Conservation (phyloP, 176 grass and related monocot genomes). For the Bonia amplexicaulis region DNA sequence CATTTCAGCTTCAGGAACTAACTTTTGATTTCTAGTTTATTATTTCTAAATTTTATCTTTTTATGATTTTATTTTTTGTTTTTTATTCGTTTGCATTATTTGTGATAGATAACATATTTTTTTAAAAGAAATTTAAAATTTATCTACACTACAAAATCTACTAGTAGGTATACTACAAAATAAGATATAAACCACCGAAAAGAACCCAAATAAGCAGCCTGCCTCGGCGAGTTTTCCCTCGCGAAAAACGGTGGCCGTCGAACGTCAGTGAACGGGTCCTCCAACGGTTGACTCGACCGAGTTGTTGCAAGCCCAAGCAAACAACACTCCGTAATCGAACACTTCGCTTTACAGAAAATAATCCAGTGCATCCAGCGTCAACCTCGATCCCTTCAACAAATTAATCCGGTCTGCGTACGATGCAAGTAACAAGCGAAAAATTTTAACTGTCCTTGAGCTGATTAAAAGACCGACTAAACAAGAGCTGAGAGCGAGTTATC, state of each 20-base stretch:
- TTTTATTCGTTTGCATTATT: no score
- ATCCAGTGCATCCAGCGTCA: not conserved
- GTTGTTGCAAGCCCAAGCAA: not conserved
- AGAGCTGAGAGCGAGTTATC: not conserved
- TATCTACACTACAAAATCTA: no score
- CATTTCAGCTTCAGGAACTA: no score
- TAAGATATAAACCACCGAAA: rapidly evolving
- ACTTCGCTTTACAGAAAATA: not conserved
- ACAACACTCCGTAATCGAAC: not conserved
- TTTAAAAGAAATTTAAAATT: no score
- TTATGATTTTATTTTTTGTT: no score
- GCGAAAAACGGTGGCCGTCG: not conserved
- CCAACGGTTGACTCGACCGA: not conserved
- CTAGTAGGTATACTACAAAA: no score
- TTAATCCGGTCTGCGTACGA: not conserved
- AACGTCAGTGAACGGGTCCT: not conserved
- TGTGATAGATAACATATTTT: no score
- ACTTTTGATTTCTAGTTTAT: no score
- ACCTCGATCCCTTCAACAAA: not conserved
- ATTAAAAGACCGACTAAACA: not conserved
- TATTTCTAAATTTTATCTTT: no score
- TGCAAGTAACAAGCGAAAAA: not conserved
- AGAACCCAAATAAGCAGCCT: no score
- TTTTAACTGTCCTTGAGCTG: not conserved
- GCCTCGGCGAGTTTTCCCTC: not conserved